These are phyloP conservation scores for Neltuma alba DNA, from an alignment of 306 rosid genomes.

Conservation along the genomic window DNA sequence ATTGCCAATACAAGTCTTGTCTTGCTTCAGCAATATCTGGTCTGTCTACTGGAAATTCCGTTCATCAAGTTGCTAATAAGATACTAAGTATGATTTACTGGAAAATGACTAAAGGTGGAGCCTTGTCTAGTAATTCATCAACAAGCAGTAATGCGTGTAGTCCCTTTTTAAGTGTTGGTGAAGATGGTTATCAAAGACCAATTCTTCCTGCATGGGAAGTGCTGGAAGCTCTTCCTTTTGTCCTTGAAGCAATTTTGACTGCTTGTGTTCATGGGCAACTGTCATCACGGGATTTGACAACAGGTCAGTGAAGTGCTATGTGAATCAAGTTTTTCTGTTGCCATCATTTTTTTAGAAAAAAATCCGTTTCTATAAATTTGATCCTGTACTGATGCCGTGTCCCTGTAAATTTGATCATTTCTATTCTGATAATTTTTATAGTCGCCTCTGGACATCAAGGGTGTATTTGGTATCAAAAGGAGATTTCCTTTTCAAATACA, in stretches of 20 bases:
- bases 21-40: slow-evolving; percentile 65
- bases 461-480: background rate
- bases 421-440: slow-evolving; percentile 14
- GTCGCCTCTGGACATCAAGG: slow-evolving; percentile 1
- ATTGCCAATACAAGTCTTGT: slow-evolving; percentile 70
- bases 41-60: slow-evolving; percentile 65
- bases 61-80: slow-evolving; percentile 62
- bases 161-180: slow-evolving; percentile 51
- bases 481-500: background rate
- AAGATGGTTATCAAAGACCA: slow-evolving; percentile 62
- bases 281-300: slow-evolving; percentile 78
- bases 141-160: slow-evolving; percentile 48
- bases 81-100: slow-evolving; percentile 73
- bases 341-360: background rate
- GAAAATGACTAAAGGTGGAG: slow-evolving; percentile 63
- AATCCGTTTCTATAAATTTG: slow-evolving; percentile 11
- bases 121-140: slow-evolving; percentile 48
- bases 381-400: background rate
- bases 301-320: slow-evolving; percentile 58
- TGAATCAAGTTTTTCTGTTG: slow-evolving; percentile 31
- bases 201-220: slow-evolving; percentile 80
- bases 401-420: slow-evolving; percentile 26
- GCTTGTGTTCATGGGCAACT: slow-evolving; percentile 82
- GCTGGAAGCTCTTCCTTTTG: slow-evolving; percentile 77
- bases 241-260: slow-evolving; percentile 74